Conservation (phyloP, 1,284 basidiomycete species). For the Sporisorium scitamineum region DNA sequence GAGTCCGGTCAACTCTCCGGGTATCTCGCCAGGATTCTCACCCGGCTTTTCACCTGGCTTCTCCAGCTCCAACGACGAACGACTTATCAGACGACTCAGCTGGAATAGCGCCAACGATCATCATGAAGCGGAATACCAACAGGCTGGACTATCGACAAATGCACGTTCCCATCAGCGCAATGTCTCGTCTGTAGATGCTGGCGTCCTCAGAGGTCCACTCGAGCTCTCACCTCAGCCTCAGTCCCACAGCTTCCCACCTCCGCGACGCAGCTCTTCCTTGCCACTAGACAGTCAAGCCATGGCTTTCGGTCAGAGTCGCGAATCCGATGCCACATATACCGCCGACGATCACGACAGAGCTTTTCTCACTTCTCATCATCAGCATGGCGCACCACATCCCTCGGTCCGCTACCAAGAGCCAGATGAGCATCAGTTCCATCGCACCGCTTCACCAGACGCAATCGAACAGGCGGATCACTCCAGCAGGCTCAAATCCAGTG, state of each 20-base stretch:
- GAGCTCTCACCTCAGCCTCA: slow-evolving; percentile 17
- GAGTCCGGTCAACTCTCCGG: slow-evolving; percentile 28
- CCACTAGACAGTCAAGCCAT: slow-evolving; percentile 19
- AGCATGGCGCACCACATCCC: slow-evolving; percentile 8
- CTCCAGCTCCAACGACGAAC: slow-evolving; percentile 33
- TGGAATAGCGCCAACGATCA: slow-evolving; percentile 19
- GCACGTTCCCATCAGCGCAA: slow-evolving; percentile 29
- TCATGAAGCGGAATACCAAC: background rate
- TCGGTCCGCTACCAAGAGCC: slow-evolving; percentile 20
- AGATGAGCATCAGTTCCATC: slow-evolving; percentile 13
- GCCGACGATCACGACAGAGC: slow-evolving; percentile 38
- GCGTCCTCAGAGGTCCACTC: slow-evolving; percentile 39
- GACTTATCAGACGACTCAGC: slow-evolving; percentile 40
- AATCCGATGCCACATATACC: slow-evolving; percentile 33
- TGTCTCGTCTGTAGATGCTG: slow-evolving; percentile 39
- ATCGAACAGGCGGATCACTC: slow-evolving; percentile 29
- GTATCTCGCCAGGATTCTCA: background rate
- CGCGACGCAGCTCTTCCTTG: slow-evolving; percentile 28
- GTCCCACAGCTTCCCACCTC: background rate
- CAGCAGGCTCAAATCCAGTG: slow-evolving; percentile 35
- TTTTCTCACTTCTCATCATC: slow-evolving; percentile 33
- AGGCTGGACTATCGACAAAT: background rate
- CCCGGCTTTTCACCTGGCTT: background rate
- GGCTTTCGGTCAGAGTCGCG: slow-evolving; percentile 15
- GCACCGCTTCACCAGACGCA: slow-evolving; percentile 38